Evolutionary conservation across 305 asterid species (phyloP), one percentile per base, ranked within the genome.

Genomic region (Caryopteris hybrid): DNA sequence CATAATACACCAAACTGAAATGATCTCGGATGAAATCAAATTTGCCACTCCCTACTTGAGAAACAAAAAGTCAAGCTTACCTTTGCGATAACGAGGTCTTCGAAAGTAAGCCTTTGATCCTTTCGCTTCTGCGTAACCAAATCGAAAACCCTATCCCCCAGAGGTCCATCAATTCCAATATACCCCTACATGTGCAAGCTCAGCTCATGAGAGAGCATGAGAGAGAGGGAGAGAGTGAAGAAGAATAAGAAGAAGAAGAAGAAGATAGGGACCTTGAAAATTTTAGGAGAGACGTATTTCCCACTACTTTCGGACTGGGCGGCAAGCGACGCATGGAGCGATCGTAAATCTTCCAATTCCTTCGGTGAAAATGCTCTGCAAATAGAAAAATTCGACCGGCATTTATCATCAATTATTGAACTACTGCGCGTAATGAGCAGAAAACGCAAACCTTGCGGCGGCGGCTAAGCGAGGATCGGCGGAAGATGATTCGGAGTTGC

Each of bases 21-120:
- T 51, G 29, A 12, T 23, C 11, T 22, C n/a, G n/a, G 20, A 27
- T 16, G 42, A 41, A 25, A 69, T 20, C 20, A 55, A 38, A 23
- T 13, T 47, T n/a, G n/a, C 71, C 52, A 31, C 27, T 18, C 25
- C 6, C 6, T 4, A 11, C 13, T 25, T 10, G 3, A 18, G 31
- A n/a, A 47, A 63, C 17, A 11, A 25, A 59, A 4, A 16, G 6
- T 43, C 6, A 38, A 22, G 73, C 71, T 81, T 71, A 88, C 99
- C 81, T 93, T 93, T 20, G 95, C 95, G 81, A 90, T 86, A 31
- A 93, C 91, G 64, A 93, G 91, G 86, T 93, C 99, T 70, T 88
- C 88, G 63, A 70, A 88, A n/a, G 95, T 87, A 62, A 93, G 90
- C 70, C 68, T 88, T 50, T 81, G 84, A 83, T 93, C 96, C 72